phyloP scores from a whole-genome alignment of 768 basidiomycete genomes.

The Boletales sp. region DNA sequence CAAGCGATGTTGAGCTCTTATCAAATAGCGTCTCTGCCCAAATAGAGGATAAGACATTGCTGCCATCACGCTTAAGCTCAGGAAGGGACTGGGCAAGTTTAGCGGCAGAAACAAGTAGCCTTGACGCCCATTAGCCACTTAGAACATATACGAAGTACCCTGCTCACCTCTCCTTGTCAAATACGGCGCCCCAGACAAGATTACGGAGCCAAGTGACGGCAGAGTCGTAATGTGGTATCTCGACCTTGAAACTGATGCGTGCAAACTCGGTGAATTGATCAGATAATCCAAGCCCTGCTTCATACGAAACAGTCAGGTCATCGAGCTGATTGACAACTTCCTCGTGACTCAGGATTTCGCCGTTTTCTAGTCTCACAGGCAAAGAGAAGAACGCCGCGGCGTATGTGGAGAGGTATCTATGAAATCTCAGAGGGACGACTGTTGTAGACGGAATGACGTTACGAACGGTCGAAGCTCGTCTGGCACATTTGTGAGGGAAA shows the following conservation, averaged over 20 bases:
- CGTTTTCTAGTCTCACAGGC: conserved; percentile 68
- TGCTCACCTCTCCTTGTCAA: conserved; percentile 72
- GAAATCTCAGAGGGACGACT: conserved; percentile 5
- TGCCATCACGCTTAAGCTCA: conserved; percentile 87
- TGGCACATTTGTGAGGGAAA: conserved; percentile 74
- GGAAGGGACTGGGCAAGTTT: conserved; percentile 90
- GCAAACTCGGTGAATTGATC: conserved; percentile 70
- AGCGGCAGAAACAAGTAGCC: conserved; percentile 78
- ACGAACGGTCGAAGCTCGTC: conserved; percentile 65
- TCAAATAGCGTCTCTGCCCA: conserved; percentile 64
- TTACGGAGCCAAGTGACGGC: conserved; percentile 87
- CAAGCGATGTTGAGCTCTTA: conserved; percentile 65
- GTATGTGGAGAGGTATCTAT: conserved; percentile 75
- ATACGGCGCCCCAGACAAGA: conserved; percentile 69
- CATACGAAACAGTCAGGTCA: conserved; percentile 87
- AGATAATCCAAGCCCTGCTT: conserved; percentile 61
- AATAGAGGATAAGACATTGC: conserved; percentile 70
- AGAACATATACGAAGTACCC: neutral
- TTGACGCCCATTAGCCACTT: conserved; percentile 28
- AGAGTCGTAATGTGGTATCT: conserved; percentile 70
- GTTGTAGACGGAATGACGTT: conserved; percentile 23
- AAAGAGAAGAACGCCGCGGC: conserved; percentile 85
- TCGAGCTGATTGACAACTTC: conserved; percentile 89
- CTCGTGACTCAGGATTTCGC: conserved; percentile 74
- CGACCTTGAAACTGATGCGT: conserved; percentile 80